Percentiles rank a stretch among this genome's conserved stretches.
Evolutionary conservation across 2,329 filamentous ascomycete genomes (phyloP).

Genomic region (Epichloe baconii): DNA sequence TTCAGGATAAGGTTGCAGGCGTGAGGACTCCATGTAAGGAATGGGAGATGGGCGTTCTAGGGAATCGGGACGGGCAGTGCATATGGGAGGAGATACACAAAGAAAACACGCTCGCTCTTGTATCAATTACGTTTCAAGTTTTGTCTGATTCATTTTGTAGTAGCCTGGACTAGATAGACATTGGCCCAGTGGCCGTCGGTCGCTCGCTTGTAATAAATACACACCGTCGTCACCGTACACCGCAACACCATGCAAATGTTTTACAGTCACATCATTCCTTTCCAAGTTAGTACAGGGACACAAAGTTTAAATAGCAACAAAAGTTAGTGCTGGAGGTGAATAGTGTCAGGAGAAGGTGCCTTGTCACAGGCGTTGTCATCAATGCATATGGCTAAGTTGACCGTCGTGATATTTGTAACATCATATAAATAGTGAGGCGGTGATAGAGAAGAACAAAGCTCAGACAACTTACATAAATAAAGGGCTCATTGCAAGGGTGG

Average conservation of each 20-base stretch:
- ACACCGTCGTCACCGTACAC: not conserved
- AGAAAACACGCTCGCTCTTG: too few relatives aligned
- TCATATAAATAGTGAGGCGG: constrained; percentile 19
- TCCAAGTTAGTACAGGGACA: constrained; percentile 3
- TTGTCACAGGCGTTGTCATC: constrained; percentile 35
- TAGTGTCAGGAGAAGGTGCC: constrained; percentile 22
- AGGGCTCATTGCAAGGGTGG: not conserved
- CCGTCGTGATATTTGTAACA: constrained; percentile 33
- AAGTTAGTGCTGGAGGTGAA: not conserved
- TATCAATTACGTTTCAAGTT: too few relatives aligned
- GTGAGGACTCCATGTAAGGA: too few relatives aligned
- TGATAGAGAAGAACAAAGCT: not conserved
- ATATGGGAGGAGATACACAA: not conserved
- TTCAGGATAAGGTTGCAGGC: not conserved
- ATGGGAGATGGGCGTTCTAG: too few relatives aligned
- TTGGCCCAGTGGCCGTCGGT: not conserved
- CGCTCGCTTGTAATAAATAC: not conserved
- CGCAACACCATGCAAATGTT: not conserved
- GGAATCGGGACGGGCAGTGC: too few relatives aligned
- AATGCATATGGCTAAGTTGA: constrained; percentile 35
- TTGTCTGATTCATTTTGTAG: not conserved
- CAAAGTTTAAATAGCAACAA: not conserved
- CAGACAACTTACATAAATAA: constrained; percentile 14
- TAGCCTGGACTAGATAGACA: not conserved
- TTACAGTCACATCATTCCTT: not conserved